Evolutionary conservation across 129 eudicot genomes (phyloP).

Genomic region (Pittosporum tobira): DNA sequence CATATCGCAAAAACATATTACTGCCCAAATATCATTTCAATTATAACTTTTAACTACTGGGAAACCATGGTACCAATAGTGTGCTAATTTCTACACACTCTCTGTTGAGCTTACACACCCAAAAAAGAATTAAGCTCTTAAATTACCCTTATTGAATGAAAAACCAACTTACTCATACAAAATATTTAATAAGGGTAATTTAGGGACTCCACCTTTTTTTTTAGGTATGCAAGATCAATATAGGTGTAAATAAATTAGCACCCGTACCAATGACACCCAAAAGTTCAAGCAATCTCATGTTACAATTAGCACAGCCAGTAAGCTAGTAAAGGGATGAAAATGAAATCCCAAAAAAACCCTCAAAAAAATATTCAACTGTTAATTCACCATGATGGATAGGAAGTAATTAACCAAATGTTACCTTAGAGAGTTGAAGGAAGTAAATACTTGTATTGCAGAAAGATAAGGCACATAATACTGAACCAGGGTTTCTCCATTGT

Average conservation of each 20-base stretch:
- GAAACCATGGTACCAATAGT: too few species aligned
- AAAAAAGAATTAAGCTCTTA: too few species aligned
- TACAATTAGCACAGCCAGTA: background rate
- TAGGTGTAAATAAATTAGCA: too few species aligned
- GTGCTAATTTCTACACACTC: too few species aligned
- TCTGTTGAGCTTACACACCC: too few species aligned
- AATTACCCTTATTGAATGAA: too few species aligned
- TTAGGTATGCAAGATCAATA: too few species aligned
- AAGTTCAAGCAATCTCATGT: too few species aligned
- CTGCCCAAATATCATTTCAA: background rate
- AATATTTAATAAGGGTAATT: too few species aligned
- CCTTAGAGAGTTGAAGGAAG: constrained; percentile 58
- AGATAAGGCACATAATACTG: constrained; percentile 92
- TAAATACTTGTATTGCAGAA: constrained; percentile 81
- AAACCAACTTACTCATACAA: too few species aligned
- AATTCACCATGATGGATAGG: background rate
- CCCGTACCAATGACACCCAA: background rate
- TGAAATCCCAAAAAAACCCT: background rate
- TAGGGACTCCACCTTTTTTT: too few species aligned
- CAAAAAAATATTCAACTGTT: background rate
- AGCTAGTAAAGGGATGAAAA: background rate
- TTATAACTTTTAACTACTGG: background rate
- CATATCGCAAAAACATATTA: background rate
- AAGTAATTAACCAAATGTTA: constrained; percentile 8
- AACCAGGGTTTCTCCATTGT: constrained; percentile 55